Percentiles rank a stretch among this genome's conserved stretches.
Evolutionary conservation across 805 yeast species (phyloP).

Genomic region (Starmerella tilneyi): DNA sequence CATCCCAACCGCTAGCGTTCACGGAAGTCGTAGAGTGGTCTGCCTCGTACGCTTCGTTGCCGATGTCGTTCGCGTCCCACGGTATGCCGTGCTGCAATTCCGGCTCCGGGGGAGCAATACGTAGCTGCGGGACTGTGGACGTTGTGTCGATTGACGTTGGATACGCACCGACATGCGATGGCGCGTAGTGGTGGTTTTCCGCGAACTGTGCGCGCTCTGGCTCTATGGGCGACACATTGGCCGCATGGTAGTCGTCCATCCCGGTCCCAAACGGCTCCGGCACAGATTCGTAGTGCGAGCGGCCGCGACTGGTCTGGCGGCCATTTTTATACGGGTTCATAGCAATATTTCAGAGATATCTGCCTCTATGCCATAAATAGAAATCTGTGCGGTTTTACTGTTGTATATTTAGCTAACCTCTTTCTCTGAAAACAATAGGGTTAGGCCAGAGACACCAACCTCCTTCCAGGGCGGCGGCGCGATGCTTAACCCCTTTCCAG

Average conservation of each 20-base stretch:
- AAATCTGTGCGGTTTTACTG: neutral
- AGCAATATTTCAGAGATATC: neutral
- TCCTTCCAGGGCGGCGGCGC: neutral
- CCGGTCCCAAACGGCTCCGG: slow-evolving; percentile 8
- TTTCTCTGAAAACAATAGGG: slow-evolving; percentile 3
- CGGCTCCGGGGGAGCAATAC: neutral
- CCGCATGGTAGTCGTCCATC: slow-evolving; percentile 1
- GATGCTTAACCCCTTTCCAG: no score
- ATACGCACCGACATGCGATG: neutral
- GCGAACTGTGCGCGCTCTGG: slow-evolving; percentile 4
- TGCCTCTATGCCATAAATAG: neutral
- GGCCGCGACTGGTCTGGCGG: slow-evolving; percentile 11
- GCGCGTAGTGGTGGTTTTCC: neutral
- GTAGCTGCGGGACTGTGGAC: neutral
- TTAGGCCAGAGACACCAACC: neutral
- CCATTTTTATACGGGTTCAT: slow-evolving; percentile 20
- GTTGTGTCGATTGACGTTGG: neutral
- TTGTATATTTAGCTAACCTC: neutral
- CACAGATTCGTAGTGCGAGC: slow-evolving; percentile 1
- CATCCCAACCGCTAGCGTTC: neutral
- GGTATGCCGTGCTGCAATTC: slow-evolving; percentile 1
- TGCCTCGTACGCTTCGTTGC: slow-evolving; percentile 3
- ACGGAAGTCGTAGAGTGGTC: slow-evolving; percentile 2
- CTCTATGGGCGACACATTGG: neutral
- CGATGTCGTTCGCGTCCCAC: slow-evolving; percentile 16